Base-by-base conservation (phyloP, 495 filamentous ascomycete species). In the Aspergillus ostianus region DNA sequence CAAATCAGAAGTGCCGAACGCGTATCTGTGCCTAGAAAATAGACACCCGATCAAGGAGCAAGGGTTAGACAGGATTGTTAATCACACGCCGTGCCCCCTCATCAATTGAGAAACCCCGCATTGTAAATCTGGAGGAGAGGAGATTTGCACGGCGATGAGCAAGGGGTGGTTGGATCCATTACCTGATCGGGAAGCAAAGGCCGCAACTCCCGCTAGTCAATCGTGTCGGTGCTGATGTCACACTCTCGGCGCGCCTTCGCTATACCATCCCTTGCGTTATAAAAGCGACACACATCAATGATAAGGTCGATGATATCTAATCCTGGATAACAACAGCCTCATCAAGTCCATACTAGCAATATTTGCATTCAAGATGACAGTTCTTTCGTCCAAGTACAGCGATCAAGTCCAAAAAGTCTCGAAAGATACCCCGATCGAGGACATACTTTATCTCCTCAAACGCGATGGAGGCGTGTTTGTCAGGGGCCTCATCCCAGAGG, bases 311-410 rank as follows among this genome's bases (percentile, higher is more conserved):
- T 26, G 10, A 3, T 32, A 4, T 32, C 8, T 6, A 10, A 32
- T 10, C 10, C 29, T n/a, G n/a, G 29, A 10, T 32, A 10, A 32
- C 29, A 32, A 32, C 8, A 32, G 6, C 29, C 29, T 32, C 7
- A 32, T 32, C 8, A 6, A 32, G 29, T 32, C 29, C 1, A 32
- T 10, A 10, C 29, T 10, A 32, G 29, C 29, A 32, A 1, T 6
- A 8, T 6, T 5, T 45, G 79, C 54, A 87, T 87, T 0, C 4
- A 30, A 19, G 1, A 69, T 93, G 17, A 80, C 77, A 0, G 93
- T 92, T 64, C 78, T 88, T 6, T 87, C 89, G 12, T 67, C 81
- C 26, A 80, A 83, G 56, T 91, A 90, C 67, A 72, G 89, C 20
- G 69, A 79, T 12, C 66, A 82, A 13, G 73, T 93, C 6, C 81